Evolutionary conservation across 2,329 filamentous ascomycete genomes (phyloP).

Genomic region (Chaetomiaceae sp.): DNA sequence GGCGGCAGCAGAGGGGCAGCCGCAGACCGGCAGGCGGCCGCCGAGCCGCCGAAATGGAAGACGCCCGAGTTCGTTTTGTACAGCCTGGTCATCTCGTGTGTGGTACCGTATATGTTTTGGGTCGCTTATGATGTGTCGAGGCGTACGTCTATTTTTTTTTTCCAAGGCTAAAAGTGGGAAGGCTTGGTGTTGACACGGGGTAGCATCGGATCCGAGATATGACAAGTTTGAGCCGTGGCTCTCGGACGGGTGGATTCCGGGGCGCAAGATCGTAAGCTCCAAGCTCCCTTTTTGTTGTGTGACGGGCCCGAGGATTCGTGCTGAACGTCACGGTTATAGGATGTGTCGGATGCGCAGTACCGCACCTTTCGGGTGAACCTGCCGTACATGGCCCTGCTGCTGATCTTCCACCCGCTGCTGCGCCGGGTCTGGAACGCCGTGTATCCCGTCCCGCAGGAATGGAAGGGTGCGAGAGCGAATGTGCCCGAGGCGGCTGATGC

Average conservation of each 20-base stretch:
- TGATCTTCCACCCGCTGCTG: conserved; percentile 74
- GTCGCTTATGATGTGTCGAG: conserved; percentile 80
- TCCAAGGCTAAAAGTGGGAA: too few relatives aligned
- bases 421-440: conserved; percentile 66
- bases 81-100: conserved; percentile 60
- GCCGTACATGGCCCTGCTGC: conserved; percentile 69
- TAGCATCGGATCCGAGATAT: conserved; percentile 80
- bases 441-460: conserved; percentile 34
- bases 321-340: conserved; percentile 43
- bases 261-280: conserved; percentile 72
- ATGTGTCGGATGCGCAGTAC: conserved; percentile 89
- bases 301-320: not conserved
- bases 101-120: conserved; percentile 86
- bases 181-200: not conserved
- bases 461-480: conserved; percentile 28
- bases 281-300: too few relatives aligned
- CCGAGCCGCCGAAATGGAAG: conserved; percentile 67
- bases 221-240: conserved; percentile 66
- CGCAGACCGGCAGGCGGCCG: conserved; percentile 28
- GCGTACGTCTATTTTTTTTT: conserved; percentile 48
- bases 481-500: conserved; percentile 46
- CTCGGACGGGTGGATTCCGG: conserved; percentile 83
- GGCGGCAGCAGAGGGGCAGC: too few relatives aligned
- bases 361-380: conserved; percentile 78
- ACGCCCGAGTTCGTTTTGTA: conserved; percentile 85